phyloP scores from a whole-genome alignment of 306 rosid genomes.

The Castanea sativa region DNA sequence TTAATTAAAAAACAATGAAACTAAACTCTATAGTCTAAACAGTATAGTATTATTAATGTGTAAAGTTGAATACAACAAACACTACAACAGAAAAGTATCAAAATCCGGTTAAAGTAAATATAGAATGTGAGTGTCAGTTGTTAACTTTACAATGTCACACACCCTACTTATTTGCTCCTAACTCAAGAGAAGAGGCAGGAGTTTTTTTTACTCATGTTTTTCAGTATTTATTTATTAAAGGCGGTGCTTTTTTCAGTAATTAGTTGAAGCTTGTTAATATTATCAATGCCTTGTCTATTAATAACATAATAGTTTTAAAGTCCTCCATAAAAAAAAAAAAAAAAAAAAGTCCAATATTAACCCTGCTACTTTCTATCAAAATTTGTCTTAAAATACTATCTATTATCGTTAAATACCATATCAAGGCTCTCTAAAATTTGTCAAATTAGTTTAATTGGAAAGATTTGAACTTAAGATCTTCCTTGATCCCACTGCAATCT shows the following conservation, averaged over 20 bases:
- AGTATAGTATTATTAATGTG: background rate
- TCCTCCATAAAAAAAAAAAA: too few species aligned
- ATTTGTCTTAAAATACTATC: background rate
- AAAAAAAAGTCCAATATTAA: background rate
- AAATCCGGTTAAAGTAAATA: background rate
- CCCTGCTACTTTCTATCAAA: background rate
- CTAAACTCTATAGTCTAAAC: background rate
- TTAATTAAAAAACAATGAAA: slow-evolving; percentile 14
- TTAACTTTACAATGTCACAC: background rate
- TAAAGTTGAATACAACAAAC: background rate
- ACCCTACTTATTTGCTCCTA: background rate
- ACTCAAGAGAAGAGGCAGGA: background rate
- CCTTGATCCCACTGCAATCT: background rate
- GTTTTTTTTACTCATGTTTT: background rate
- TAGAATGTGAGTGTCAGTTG: background rate
- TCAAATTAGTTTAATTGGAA: background rate
- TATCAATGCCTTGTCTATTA: background rate
- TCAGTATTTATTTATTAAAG: too few species aligned
- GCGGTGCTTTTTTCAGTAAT: background rate
- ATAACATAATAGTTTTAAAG: background rate
- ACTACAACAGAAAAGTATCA: background rate
- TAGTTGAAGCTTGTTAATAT: background rate
- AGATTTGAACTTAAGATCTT: background rate
- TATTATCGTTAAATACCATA: background rate
- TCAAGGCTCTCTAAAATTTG: background rate